Evolutionary conservation across 148 eudicot species (phyloP).

Genomic region (Amaranthus cruentus): DNA sequence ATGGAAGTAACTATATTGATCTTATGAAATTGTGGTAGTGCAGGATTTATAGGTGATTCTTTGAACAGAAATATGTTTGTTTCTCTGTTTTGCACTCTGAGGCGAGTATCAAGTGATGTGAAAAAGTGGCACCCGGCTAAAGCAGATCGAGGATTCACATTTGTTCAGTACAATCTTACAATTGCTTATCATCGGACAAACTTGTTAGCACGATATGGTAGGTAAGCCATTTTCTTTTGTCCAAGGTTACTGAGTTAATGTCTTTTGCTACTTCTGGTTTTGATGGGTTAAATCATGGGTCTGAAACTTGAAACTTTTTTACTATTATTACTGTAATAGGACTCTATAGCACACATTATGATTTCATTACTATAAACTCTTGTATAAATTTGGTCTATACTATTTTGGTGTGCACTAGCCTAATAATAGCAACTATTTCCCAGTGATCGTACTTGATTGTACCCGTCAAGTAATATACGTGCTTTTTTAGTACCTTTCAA

Average conservation of each 20-base stretch:
- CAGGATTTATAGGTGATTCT: slow-evolving; percentile 99
- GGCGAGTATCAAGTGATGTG: slow-evolving; percentile 58
- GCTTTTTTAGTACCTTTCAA: no score
- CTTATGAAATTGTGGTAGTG: slow-evolving; percentile 43
- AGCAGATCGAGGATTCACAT: slow-evolving; percentile 93
- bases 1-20: slow-evolving; percentile 12
- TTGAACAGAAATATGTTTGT: slow-evolving; percentile 98
- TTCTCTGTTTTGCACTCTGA: slow-evolving; percentile 74
- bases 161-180: slow-evolving; percentile 82
- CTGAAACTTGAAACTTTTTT: background rate
- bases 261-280: background rate
- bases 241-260: slow-evolving; percentile 4
- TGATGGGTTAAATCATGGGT: background rate
- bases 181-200: slow-evolving; percentile 89
- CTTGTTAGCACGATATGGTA: slow-evolving; percentile 89
- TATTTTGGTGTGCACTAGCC: no score
- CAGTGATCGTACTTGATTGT: no score
- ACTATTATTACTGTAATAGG: no score
- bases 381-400: no score
- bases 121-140: slow-evolving; percentile 97
- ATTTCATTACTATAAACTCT: no score
- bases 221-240: slow-evolving; percentile 55
- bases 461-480: no score
- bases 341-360: no score
- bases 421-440: no score